Percentiles rank a stretch among this genome's conserved stretches.
Conservation (phyloP, 805 yeast genomes). For the Yamadazyma phyllophila region DNA sequence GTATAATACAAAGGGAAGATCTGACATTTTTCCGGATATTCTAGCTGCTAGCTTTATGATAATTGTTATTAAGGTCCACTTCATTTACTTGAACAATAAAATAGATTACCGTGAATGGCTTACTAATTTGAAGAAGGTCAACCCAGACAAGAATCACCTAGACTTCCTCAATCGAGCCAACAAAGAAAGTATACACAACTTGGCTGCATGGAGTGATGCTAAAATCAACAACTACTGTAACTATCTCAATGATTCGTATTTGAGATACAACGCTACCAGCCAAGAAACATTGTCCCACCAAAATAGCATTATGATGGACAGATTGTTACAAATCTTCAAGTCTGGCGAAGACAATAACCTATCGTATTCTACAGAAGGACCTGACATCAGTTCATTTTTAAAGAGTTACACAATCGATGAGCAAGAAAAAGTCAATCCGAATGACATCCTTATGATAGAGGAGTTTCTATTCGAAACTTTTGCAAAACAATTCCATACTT, state of each 20-base stretch:
- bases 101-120: conserved; percentile 17
- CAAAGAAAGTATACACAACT: conserved; percentile 18
- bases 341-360: conserved; percentile 12
- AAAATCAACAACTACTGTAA: conserved; percentile 40
- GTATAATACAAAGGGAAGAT: background rate
- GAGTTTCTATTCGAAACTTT: conserved; percentile 6
- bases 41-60: conserved; percentile 30
- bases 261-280: background rate
- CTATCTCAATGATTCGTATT: conserved; percentile 6
- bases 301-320: conserved; percentile 25
- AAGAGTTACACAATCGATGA: conserved; percentile 5
- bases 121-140: conserved; percentile 2
- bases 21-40: conserved; percentile 34
- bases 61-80: conserved; percentile 31
- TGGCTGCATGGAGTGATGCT: conserved; percentile 48
- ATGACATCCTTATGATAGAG: conserved; percentile 8
- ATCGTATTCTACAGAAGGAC: background rate
- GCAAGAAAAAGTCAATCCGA: background rate
- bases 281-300: background rate
- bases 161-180: conserved; percentile 11
- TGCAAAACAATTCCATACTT: background rate
- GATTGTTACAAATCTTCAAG: conserved; percentile 32
- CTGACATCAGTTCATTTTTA: conserved; percentile 2
- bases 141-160: conserved; percentile 2
- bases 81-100: conserved; percentile 19